phyloP scores from a whole-genome alignment of 805 yeast genomes.

The Metschnikowia rubicola region DNA sequence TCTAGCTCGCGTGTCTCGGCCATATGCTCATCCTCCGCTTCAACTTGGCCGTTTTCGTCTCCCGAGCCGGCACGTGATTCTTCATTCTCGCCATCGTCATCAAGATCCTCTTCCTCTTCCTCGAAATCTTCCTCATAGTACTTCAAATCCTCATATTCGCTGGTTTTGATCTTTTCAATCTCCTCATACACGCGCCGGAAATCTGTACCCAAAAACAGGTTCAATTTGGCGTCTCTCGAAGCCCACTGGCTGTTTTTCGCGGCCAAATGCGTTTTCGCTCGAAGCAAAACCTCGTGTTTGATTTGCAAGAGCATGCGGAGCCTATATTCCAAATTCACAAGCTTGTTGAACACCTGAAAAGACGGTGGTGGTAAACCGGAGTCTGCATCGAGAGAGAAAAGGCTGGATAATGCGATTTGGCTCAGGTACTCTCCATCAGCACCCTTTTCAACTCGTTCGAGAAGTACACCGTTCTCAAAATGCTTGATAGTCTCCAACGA shows the following conservation, averaged over 20 bases:
- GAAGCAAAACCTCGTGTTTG: constrained; percentile 33
- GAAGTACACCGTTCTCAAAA: constrained; percentile 22
- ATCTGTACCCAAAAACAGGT: constrained; percentile 27
- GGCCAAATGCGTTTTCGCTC: constrained; percentile 29
- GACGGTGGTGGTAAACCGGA: constrained; percentile 27
- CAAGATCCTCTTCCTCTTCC: background rate
- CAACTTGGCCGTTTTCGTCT: too few relatives aligned
- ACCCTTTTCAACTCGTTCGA: constrained; percentile 15
- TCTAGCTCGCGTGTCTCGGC: too few relatives aligned
- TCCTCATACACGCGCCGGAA: constrained; percentile 25
- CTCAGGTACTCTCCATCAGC: constrained; percentile 7
- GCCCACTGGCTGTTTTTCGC: constrained; percentile 36
- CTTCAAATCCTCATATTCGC: constrained; percentile 28
- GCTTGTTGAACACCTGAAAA: constrained; percentile 24
- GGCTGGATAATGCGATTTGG: constrained; percentile 9
- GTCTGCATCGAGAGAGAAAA: constrained; percentile 29
- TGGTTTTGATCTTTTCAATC: constrained; percentile 27
- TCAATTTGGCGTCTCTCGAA: constrained; percentile 28
- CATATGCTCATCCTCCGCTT: too few relatives aligned
- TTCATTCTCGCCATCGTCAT: constrained; percentile 12
- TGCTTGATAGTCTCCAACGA: constrained; percentile 27
- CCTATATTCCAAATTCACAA: constrained; percentile 33
- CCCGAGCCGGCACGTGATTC: background rate
- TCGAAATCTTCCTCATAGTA: constrained; percentile 21
- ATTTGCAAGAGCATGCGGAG: constrained; percentile 31